Evolutionary conservation across 176 grass and related monocot species (phyloP), one percentile per base, ranked within the genome.

Genomic region (Ensete glaucum): DNA sequence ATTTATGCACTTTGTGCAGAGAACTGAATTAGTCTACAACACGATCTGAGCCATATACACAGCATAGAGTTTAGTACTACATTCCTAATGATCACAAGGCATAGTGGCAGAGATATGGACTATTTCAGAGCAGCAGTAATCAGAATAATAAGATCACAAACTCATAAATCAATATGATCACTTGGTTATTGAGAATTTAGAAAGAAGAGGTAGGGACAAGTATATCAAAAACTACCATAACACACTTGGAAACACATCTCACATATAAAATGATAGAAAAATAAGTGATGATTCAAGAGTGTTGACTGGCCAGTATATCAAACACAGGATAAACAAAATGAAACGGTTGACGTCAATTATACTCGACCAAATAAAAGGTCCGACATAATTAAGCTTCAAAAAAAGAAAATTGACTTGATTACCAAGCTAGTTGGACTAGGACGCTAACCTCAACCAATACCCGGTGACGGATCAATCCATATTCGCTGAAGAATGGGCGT

Each of bases 401-500:
- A 1, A 63, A 8, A 63, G 21, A 4, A 65, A 65, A 65, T 60
- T 65, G 8, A 65, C 63, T 13, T 2, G 17, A n/a, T 17, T 54
- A 22, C 50, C 49, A 56, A 16, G 10, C 26, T 17, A 8, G 6
- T 9, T 50, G 49, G 15, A 19, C 51, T 7, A 69, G 13, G 19
- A 19, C 51, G 52, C 67, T 63, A 74, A 94, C 95, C 95, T 98
- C 95, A 11, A 99, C 85, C 52, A 94, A 72, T 59, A 99, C 81
- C 6, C 95, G 79, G 73, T 94, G 87, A 81, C 83, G 83, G 72
- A 99, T 94, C n/a, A 99, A 79, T 71, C 95, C 90, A 83, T 89
- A 99, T 81, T 99, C 90, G 25, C 90, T 94, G 84, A 99, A 99
- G 81, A 93, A 89, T 27, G 86, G 88, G 15, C 76, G 72, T 60